Conservation (phyloP, 2,329 filamentous ascomycete genomes). For the Diaporthe longicolla region DNA sequence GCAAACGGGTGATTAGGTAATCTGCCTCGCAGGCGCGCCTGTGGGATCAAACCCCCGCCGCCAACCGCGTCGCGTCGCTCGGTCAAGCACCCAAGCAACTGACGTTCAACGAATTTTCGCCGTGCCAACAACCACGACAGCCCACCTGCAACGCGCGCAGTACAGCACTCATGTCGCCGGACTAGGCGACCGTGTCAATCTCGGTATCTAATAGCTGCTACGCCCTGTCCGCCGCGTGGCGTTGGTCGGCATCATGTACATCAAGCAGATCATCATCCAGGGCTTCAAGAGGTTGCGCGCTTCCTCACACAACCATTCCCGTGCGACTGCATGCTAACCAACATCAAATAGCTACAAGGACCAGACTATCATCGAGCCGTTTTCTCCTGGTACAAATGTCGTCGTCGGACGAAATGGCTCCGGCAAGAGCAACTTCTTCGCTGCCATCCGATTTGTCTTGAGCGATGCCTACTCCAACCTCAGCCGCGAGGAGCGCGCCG, state of each 20-base stretch:
- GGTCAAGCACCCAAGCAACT: constrained; percentile 28
- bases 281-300: constrained; percentile 91
- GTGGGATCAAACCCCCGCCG: not conserved
- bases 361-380: constrained; percentile 98
- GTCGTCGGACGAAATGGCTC: constrained; percentile 99
- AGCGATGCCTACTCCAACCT: constrained; percentile 98
- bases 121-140: constrained; percentile 19
- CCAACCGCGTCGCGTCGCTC: constrained; percentile 40
- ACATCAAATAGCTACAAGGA: constrained; percentile 87
- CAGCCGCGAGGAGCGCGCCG: constrained; percentile 94
- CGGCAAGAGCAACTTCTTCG: constrained; percentile 99
- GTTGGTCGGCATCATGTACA: constrained; percentile 79
- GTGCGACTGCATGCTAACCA: constrained; percentile 39
- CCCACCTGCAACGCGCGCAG: constrained; percentile 4
- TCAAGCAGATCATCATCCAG: constrained; percentile 99
- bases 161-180: constrained; percentile 10
- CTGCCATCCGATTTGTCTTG: constrained; percentile 97
- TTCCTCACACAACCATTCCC: not conserved
- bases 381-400: constrained; percentile 97
- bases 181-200: constrained; percentile 27
- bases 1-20: constrained; percentile 8
- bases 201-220: constrained; percentile 33
- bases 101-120: constrained; percentile 16
- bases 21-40: constrained; percentile 4
- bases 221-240: constrained; percentile 47